Percentiles rank a stretch among this genome's conserved stretches.
Evolutionary conservation across 345 rosid species (phyloP).

Genomic region (Erucastrum elatum): DNA sequence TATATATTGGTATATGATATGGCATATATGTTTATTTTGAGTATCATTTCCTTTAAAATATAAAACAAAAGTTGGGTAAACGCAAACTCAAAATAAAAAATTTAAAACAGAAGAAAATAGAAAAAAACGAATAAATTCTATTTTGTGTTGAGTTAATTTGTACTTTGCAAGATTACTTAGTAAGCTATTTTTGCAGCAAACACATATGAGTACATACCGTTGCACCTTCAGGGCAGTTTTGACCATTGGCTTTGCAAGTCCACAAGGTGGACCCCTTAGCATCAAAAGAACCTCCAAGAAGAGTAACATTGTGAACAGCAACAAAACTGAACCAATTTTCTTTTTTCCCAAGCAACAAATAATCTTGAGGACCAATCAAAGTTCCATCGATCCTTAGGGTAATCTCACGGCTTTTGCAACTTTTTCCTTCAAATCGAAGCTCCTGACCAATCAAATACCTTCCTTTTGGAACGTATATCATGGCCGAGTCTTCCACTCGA

Average conservation of each 20-base stretch:
- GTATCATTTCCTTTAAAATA: background rate
- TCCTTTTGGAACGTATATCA: constrained; percentile 48
- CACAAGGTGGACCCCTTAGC: constrained; percentile 61
- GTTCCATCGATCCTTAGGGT: constrained; percentile 51
- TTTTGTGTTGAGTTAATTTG: background rate
- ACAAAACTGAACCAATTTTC: constrained; percentile 51
- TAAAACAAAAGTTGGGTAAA: background rate
- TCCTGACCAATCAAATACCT: constrained; percentile 46
- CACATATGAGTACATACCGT: constrained; percentile 49
- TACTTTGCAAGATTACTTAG: background rate
- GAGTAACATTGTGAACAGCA: constrained; percentile 47
- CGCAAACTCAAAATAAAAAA: background rate
- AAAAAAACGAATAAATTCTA: background rate
- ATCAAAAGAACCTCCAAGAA: constrained; percentile 55
- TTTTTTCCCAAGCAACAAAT: constrained; percentile 41
- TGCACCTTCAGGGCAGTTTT: constrained; percentile 54
- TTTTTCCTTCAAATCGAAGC: constrained; percentile 43
- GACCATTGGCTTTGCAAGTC: constrained; percentile 49
- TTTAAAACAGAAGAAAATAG: background rate
- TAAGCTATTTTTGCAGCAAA: background rate
- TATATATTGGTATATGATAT: background rate
- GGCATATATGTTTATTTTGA: background rate
- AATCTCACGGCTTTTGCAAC: constrained; percentile 45
- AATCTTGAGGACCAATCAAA: constrained; percentile 51
- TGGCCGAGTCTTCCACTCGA: constrained; percentile 14